Percentiles rank a stretch among this genome's conserved stretches.
Evolutionary conservation across 345 rosid species (phyloP).

Genomic region (Dipteronia dyeriana): DNA sequence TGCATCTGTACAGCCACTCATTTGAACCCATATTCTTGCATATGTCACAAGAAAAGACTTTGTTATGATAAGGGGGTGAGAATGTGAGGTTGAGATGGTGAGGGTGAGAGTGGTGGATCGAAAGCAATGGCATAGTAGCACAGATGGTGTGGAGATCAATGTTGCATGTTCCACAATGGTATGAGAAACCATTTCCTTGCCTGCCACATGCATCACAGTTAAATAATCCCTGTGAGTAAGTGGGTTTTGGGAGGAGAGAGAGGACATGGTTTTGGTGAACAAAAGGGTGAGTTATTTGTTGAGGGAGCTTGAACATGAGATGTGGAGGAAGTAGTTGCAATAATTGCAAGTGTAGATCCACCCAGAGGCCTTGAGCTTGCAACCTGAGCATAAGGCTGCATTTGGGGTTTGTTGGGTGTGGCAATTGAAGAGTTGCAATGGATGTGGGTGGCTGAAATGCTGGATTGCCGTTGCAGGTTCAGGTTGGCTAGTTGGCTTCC

Average conservation of each 20-base stretch:
- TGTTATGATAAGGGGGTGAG: constrained; percentile 29
- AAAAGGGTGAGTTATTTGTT: constrained; percentile 45
- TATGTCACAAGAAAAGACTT: constrained; percentile 38
- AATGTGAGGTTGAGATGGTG: constrained; percentile 48
- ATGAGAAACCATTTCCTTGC: constrained; percentile 49
- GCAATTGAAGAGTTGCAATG: constrained; percentile 28
- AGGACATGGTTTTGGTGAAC: constrained; percentile 40
- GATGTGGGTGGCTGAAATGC: constrained; percentile 58
- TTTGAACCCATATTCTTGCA: constrained; percentile 35
- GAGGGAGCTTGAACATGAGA: constrained; percentile 42
- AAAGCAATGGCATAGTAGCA: constrained; percentile 41
- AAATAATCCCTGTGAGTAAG: constrained; percentile 35
- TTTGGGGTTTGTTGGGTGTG: constrained; percentile 26
- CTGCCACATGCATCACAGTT: constrained; percentile 39
- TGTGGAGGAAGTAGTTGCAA: constrained; percentile 42
- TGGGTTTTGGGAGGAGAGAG: constrained; percentile 31
- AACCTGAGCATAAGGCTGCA: constrained; percentile 29
- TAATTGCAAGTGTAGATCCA: constrained; percentile 35
- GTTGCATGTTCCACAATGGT: constrained; percentile 42
- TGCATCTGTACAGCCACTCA: constrained; percentile 51
- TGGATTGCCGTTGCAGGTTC: constrained; percentile 29
- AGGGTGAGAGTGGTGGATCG: constrained; percentile 39
- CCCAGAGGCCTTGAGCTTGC: constrained; percentile 36
- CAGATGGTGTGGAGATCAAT: constrained; percentile 47
- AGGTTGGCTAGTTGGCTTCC: constrained; percentile 23